Percentiles rank a stretch among this genome's conserved stretches.
phyloP scores from a whole-genome alignment of 1,284 basidiomycete species.

The Naganishia albida region DNA sequence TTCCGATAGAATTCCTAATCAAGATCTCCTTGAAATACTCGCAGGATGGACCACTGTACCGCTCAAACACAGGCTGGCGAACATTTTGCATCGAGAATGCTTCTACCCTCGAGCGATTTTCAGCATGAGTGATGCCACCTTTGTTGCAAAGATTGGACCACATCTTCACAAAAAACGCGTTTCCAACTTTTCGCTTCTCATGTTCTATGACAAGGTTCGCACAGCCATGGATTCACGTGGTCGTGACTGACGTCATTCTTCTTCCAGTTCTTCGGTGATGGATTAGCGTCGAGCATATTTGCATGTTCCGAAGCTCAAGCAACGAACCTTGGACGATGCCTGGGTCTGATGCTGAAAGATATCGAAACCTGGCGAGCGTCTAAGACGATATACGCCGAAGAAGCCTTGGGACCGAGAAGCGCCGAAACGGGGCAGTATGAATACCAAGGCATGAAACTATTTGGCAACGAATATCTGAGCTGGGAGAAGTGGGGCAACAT shows the following conservation, averaged over 20 bases:
- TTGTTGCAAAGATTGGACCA: constrained; percentile 86
- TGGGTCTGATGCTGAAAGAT: constrained; percentile 75
- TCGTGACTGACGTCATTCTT: constrained; percentile 35
- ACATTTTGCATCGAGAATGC: constrained; percentile 69
- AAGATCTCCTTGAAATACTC: neutral
- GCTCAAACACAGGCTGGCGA: constrained; percentile 52
- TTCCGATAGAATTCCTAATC: neutral
- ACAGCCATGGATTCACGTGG: neutral
- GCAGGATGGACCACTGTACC: constrained; percentile 37
- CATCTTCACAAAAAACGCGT: constrained; percentile 83
- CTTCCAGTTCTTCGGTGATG: constrained; percentile 72
- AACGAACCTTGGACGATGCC: constrained; percentile 87
- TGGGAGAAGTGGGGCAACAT: constrained; percentile 73
- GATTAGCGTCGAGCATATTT: constrained; percentile 80
- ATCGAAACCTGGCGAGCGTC: constrained; percentile 73
- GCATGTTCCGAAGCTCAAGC: constrained; percentile 95
- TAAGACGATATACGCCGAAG: constrained; percentile 57
- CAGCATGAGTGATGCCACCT: constrained; percentile 95
- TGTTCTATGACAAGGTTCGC: constrained; percentile 78
- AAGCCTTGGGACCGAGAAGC: constrained; percentile 53
- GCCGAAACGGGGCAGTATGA: constrained; percentile 64
- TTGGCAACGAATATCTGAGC: constrained; percentile 62
- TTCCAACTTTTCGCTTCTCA: constrained; percentile 79
- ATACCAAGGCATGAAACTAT: constrained; percentile 63
- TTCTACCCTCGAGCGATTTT: constrained; percentile 87